A percentile compares a stretch with the other conserved stretches of the same genome.
These are phyloP conservation scores for Hemileia vastatrix DNA, from an alignment of 1,284 basidiomycete species.

Conservation along the genomic window DNA sequence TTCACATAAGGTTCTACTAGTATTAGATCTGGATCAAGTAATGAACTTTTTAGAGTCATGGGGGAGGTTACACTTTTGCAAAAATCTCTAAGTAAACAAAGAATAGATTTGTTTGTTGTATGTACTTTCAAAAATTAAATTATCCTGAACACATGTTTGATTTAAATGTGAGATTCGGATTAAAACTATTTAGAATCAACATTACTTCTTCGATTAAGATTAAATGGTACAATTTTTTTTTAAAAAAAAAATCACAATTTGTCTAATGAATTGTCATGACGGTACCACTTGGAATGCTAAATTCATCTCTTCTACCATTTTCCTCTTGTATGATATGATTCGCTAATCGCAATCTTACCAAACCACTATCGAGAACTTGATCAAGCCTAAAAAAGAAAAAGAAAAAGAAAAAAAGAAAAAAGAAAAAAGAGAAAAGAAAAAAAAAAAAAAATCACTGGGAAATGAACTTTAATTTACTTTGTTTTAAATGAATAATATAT, in stretches of 20 bases:
- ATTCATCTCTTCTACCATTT: conserved; percentile 1
- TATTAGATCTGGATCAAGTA: no score
- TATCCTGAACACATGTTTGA: not conserved
- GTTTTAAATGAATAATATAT: no score
- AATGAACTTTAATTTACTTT: not conserved
- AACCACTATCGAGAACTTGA: conserved; percentile 11
- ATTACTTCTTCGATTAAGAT: not conserved
- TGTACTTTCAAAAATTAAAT: not conserved
- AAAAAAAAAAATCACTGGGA: not conserved
- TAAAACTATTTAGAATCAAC: not conserved
- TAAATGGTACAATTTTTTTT: not conserved
- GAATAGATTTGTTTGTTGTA: not conserved
- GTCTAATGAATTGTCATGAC: not conserved
- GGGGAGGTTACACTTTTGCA: not conserved
- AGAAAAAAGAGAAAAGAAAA: not conserved
- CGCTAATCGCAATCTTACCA: conserved; percentile 5
- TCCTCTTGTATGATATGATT: conserved; percentile 2
- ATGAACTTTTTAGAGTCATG: not conserved
- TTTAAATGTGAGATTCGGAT: not conserved
- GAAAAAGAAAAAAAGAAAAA: not conserved
- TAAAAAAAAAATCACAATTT: not conserved
- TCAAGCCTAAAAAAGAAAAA: not conserved
- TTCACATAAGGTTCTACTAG: not conserved
- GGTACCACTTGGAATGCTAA: conserved; percentile 10
- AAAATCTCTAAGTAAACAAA: no score